Conservation (phyloP, 495 filamentous ascomycete species). For the Aspergillus diversus region DNA sequence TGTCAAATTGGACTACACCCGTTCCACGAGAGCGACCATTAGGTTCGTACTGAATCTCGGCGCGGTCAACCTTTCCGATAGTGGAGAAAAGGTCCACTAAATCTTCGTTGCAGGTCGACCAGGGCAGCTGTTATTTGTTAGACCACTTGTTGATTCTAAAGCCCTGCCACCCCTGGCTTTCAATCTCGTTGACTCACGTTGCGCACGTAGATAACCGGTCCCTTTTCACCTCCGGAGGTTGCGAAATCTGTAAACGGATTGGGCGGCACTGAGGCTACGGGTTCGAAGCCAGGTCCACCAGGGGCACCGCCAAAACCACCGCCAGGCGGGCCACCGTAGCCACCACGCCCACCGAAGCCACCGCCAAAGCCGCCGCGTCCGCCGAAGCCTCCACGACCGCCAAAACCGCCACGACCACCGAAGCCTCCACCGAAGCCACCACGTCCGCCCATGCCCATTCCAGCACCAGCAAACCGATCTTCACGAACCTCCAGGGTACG, state of each 20-base stretch:
- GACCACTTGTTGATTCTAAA: not conserved
- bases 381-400: conserved; percentile 50
- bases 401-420: conserved; percentile 50
- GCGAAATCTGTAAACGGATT: conserved; percentile 97
- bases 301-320: conserved; percentile 37
- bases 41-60: conserved; percentile 97
- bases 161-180: too few relatives aligned
- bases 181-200: conserved; percentile 69
- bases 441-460: conserved; percentile 52
- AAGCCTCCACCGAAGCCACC: conserved; percentile 56
- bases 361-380: conserved; percentile 45
- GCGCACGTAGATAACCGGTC: conserved; percentile 88
- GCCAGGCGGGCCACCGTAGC: conserved; percentile 39
- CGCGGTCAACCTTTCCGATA: conserved; percentile 95
- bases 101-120: conserved; percentile 98
- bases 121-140: conserved; percentile 70
- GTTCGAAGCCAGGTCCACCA: conserved; percentile 31
- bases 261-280: conserved; percentile 59
- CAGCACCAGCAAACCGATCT: conserved; percentile 83
- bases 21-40: conserved; percentile 94
- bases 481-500: conserved; percentile 92
- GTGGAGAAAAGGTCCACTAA: conserved; percentile 94
- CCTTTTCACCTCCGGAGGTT: conserved; percentile 82
- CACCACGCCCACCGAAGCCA: conserved; percentile 25
- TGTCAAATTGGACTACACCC: conserved; percentile 93